Conservation (phyloP, 2,329 filamentous ascomycete species). For the Lizonia empirigonia region DNA sequence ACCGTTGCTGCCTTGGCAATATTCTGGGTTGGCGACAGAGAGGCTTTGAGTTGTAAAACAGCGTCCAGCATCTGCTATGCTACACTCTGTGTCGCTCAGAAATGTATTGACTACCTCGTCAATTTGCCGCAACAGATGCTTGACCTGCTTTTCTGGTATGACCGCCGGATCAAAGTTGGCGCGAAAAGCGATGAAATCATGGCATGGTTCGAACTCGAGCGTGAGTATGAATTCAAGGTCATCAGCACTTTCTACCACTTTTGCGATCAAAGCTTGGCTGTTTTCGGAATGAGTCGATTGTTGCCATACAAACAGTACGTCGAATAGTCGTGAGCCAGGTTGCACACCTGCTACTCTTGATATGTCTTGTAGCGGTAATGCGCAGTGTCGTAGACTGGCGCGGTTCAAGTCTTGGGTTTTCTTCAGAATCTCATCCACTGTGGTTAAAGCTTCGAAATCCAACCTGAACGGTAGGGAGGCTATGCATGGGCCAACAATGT, state of each 20-base stretch:
- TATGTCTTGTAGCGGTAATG: slow-evolving; percentile 71
- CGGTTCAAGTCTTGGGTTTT: slow-evolving; percentile 70
- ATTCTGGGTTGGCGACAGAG: slow-evolving; percentile 52
- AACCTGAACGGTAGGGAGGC: slow-evolving; percentile 74
- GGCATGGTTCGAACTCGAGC: slow-evolving; percentile 73
- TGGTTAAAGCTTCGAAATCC: slow-evolving; percentile 59
- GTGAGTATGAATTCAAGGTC: slow-evolving; percentile 76
- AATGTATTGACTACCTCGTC: slow-evolving; percentile 58
- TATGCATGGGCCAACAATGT: slow-evolving; percentile 80
- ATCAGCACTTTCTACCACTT: slow-evolving; percentile 67
- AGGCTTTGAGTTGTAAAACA: slow-evolving; percentile 34
- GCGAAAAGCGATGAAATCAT: slow-evolving; percentile 55
- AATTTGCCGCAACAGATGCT: slow-evolving; percentile 66
- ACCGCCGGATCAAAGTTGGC: slow-evolving; percentile 61
- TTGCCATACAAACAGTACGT: slow-evolving; percentile 83
- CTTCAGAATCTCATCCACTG: slow-evolving; percentile 65
- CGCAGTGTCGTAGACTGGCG: slow-evolving; percentile 66
- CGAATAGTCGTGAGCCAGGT: slow-evolving; percentile 68
- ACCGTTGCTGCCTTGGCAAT: slow-evolving; percentile 25
- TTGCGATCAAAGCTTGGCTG: slow-evolving; percentile 51
- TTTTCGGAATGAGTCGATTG: slow-evolving; percentile 62
- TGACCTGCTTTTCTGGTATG: slow-evolving; percentile 62
- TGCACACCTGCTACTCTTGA: slow-evolving; percentile 63
- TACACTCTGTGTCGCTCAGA: slow-evolving; percentile 43
- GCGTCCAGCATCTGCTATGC: slow-evolving; percentile 34